These are phyloP conservation scores for Pseudogymnoascus sp. DNA, from an alignment of 2,329 filamentous ascomycete species.

Conservation along the genomic window DNA sequence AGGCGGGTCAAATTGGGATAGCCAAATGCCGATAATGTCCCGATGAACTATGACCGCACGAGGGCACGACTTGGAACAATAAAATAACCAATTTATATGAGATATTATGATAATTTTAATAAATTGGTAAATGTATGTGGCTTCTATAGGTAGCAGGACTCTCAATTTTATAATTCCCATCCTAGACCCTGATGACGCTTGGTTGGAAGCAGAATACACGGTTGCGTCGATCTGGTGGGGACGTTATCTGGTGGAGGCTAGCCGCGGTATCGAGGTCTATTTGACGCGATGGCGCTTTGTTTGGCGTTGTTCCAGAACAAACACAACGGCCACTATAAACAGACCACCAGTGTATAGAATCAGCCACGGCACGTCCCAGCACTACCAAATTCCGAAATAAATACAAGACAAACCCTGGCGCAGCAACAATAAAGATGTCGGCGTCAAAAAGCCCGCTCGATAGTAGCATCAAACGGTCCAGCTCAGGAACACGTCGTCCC, in stretches of 20 bases:
- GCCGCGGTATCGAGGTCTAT: not conserved
- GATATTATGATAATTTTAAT: not conserved
- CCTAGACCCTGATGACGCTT: not conserved
- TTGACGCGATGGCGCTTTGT: constrained; percentile 7
- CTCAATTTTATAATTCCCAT: not conserved
- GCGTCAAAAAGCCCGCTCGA: constrained; percentile 26
- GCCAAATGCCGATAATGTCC: not conserved
- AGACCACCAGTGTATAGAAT: not conserved
- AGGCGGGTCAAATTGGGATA: not conserved
- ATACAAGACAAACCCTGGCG: not conserved
- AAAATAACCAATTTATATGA: not conserved
- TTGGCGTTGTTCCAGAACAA: constrained; percentile 1
- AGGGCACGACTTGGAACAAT: not conserved
- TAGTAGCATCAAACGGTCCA: constrained; percentile 24
- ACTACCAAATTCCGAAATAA: not conserved
- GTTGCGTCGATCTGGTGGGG: constrained; percentile 6
- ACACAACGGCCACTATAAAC: not conserved
- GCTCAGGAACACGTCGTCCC: constrained; percentile 23
- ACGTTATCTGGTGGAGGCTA: constrained; percentile 4
- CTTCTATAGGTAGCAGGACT: not conserved
- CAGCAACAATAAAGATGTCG: constrained; percentile 13
- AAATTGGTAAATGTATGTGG: not conserved
- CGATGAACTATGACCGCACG: not conserved
- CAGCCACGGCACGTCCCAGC: not conserved
- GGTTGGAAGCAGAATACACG: not conserved